Evolutionary conservation across 2,329 filamentous ascomycete genomes (phyloP).

Genomic region (Diaporthe sp.): DNA sequence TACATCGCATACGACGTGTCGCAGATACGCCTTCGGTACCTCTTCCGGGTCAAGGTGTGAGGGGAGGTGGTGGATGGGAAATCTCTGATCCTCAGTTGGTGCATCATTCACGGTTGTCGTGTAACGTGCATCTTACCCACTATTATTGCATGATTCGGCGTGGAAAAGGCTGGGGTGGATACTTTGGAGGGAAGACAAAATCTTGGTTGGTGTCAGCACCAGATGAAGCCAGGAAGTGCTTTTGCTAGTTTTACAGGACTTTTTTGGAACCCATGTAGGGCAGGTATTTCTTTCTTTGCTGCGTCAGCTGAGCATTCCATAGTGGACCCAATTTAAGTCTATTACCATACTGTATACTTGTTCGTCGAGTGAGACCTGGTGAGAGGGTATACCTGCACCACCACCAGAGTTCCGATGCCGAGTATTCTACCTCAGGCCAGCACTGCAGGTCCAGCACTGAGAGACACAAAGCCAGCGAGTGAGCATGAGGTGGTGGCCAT

Average conservation of each 20-base stretch:
- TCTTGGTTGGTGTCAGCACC: neutral
- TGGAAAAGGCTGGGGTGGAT: neutral
- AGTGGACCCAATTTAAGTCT: slow-evolving; percentile 19
- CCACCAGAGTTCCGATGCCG: too few relatives aligned
- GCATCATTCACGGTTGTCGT: neutral
- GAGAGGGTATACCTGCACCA: neutral
- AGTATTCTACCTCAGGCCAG: neutral
- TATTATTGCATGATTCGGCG: neutral
- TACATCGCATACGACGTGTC: slow-evolving; percentile 80
- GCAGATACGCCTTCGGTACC: slow-evolving; percentile 78
- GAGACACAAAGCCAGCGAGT: neutral
- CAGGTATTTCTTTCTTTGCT: neutral
- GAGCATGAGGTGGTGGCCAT: too few relatives aligned
- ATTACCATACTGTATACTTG: slow-evolving; percentile 1
- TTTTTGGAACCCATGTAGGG: slow-evolving; percentile 1
- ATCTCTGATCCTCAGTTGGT: neutral
- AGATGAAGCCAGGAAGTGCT: neutral
- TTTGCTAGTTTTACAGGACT: neutral
- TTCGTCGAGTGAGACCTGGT: neutral
- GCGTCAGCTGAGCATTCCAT: slow-evolving; percentile 11
- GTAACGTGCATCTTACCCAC: neutral
- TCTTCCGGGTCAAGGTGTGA: slow-evolving; percentile 73
- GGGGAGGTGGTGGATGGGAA: neutral
- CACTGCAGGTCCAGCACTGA: too few relatives aligned
- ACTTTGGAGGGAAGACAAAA: slow-evolving; percentile 4